phyloP scores from a whole-genome alignment of 2,329 filamentous ascomycete species.

The Cladosporium sp. region DNA sequence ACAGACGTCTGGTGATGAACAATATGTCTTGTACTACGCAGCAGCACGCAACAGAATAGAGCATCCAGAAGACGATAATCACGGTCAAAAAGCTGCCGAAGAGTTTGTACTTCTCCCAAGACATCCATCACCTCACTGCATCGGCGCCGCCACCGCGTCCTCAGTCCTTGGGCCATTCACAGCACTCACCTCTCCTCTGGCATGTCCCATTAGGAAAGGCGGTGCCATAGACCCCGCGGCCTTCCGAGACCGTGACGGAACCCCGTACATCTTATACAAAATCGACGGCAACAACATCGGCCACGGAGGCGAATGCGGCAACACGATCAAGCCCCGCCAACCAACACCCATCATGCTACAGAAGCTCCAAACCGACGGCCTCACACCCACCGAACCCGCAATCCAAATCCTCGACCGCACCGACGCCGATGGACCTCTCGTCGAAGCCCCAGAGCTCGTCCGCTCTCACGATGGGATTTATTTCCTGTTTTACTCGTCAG shows the following conservation, averaged over 20 bases:
- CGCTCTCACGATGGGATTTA: conserved; percentile 26
- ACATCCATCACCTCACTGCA: conserved; percentile 29
- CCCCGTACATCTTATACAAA: conserved; percentile 31
- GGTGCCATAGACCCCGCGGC: conserved; percentile 32
- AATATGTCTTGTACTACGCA: conserved; percentile 33
- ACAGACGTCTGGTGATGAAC: conserved; percentile 22
- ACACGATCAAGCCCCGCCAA: conserved; percentile 22
- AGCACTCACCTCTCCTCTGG: conserved; percentile 21
- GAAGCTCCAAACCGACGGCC: conserved; percentile 25
- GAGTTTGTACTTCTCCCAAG: conserved; percentile 3
- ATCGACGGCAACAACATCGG: conserved; percentile 33
- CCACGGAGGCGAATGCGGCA: conserved; percentile 30
- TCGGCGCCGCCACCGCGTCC: conserved; percentile 30
- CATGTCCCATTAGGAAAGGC: conserved; percentile 26
- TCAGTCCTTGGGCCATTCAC: conserved; percentile 28
- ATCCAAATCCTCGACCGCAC: conserved; percentile 27
- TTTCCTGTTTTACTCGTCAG: conserved; percentile 35
- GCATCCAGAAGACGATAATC: not conserved
- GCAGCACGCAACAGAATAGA: conserved; percentile 14
- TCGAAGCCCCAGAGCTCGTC: conserved; percentile 31
- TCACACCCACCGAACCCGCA: conserved; percentile 22
- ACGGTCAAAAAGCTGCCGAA: conserved; percentile 2
- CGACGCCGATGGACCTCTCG: conserved; percentile 28
- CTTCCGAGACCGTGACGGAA: conserved; percentile 24
- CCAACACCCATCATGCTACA: conserved; percentile 33